Evolutionary conservation across 331 rosid genomes (phyloP), one percentile per base, ranked within the genome.

Genomic region (Erythrophleum ivorense): DNA sequence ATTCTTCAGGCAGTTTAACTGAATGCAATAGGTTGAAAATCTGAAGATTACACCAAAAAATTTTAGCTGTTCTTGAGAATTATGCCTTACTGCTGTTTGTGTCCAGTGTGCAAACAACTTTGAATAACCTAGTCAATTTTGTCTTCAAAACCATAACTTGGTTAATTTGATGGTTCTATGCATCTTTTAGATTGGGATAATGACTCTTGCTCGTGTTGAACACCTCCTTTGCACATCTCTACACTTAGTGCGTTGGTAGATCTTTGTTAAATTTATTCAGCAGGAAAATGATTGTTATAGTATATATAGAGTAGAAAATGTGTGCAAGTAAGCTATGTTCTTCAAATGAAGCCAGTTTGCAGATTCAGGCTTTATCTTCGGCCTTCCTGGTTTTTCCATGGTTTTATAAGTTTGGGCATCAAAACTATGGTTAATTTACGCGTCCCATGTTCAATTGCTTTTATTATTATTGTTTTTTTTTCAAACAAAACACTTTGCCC

Each of bases 1-100:
- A 33, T 71, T 21, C 57, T 38, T 63, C 29, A 7, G 70, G 84
- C 59, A 49, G 50, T 40, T 29, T 49, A 65, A 77, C 48, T 81
- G 82, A 48, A 12, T 53, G 68, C 52, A 31, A 43, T n/a, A 45
- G 75, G 29, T 10, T n/a, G 6, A 43, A 55, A 75, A 31, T 81
- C 31, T 31, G 76, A 24, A 21, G 59, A 72, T 40, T 54, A 19
- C 33, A 64, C 41, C 33, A 19, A 58, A 19, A 64, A 24, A 21
- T 52, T 52, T 31, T 31, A 40, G 29, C 24, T 11, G 15, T 16
- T n/a, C 41, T 48, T 31, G 14, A 53, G 62, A 60, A 70, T 43
- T 62, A 50, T 49, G 53, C 24, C 19, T 40, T 40, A 29, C 13
- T 41, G 18, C 10, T 49, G 10, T 45, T 43, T 1, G 68, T 31